Base-by-base conservation (phyloP, 2,329 filamentous ascomycete species). In the Ilyonectria mors-panacis region DNA sequence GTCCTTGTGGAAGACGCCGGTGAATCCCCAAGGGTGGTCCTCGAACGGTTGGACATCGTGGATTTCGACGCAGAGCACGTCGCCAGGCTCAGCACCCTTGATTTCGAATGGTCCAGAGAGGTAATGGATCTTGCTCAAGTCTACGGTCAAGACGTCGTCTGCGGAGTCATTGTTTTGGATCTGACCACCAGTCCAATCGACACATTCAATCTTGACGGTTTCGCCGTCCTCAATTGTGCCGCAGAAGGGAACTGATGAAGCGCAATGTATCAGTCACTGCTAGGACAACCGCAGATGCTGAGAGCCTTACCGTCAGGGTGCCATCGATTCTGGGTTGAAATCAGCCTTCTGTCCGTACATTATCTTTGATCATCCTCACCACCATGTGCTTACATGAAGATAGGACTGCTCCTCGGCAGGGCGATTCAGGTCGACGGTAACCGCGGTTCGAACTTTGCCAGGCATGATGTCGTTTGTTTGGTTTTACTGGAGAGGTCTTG, bases 21-120 rank as follows among this genome's bases (percentile, higher is more conserved):
- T 95, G 79, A 97, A 97, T 0, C 95, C 95, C 95, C 95, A 97
- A 0, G 94, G 94, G 64, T 92, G 89, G 33, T 96, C 90, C 69
- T 95, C 86, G 71, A 97, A 90, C 0, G 95, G 95, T 82, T 98
- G 94, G 0, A 97, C 93, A 76, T 98, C 95, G 80, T 95, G 94
- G 71, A 97, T 97, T 79, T 97, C 94, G 8, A 97, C 93, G 0
- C 97, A 83, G 0, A 97, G 86, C 1, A 97, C 85, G 77, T 97
- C 95, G 0, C 95, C 95, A 0, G 94, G 94, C 79, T 95, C 89
- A 1, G 94, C 94, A 1, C 89, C 91, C 77, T 95, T 92, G 63
- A 98, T 88, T 60, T 97, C 93, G 71, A 97, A 97, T 0, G 95
- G 95, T 0, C 95, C 95, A 0, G 92, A 95, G 6, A 98, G 88